A percentile compares a stretch with the other conserved stretches of the same genome.
Evolutionary conservation across 805 yeast species (phyloP).

Genomic region (Jamesozyma lodderae): DNA sequence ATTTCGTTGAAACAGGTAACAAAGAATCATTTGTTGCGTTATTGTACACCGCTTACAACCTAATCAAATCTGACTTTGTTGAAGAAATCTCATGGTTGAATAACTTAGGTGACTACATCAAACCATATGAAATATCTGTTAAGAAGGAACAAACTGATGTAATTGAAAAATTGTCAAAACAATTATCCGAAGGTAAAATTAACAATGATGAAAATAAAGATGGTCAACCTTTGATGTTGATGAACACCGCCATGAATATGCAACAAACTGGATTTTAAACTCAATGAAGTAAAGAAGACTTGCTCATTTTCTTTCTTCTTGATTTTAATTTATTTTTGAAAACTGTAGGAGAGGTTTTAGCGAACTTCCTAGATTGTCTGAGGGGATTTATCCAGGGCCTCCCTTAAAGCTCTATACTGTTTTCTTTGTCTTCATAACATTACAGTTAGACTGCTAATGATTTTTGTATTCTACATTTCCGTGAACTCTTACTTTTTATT

Average conservation of each 20-base stretch:
- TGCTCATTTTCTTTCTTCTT: neutral
- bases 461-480: no score
- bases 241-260: conserved; percentile 67
- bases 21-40: conserved; percentile 91
- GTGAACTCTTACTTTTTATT: no score
- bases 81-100: conserved; percentile 88
- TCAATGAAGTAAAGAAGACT: conserved; percentile 3
- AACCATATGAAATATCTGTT: conserved; percentile 84
- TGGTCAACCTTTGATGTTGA: conserved; percentile 71
- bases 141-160: conserved; percentile 69
- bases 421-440: no score
- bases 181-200: conserved; percentile 54
- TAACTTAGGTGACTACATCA: conserved; percentile 70
- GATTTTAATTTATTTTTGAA: no score
- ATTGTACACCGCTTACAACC: conserved; percentile 74
- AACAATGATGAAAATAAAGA: conserved; percentile 44
- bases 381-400: conserved; percentile 11
- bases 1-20: conserved; percentile 94
- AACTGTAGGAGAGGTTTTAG: no score
- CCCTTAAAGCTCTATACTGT: no score
- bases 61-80: conserved; percentile 73
- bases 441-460: no score
- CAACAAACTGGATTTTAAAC: conserved; percentile 68
- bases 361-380: conserved; percentile 1
- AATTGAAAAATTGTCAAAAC: conserved; percentile 55